Percentiles rank a stretch among this genome's conserved stretches.
These are phyloP conservation scores for Phalaenopsis equestris DNA, from an alignment of 106 monocot species.

Conservation along the genomic window DNA sequence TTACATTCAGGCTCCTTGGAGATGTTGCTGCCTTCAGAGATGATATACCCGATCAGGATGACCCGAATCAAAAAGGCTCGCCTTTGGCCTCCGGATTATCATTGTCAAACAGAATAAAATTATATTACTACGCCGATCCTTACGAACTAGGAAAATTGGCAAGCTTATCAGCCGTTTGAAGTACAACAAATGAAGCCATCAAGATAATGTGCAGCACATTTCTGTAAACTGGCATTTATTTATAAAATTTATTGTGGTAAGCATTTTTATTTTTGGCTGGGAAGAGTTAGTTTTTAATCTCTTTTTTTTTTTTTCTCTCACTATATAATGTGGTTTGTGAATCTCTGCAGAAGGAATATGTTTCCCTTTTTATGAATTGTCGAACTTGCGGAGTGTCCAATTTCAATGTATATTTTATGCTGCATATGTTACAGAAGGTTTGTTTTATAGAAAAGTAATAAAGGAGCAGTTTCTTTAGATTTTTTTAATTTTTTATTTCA, in stretches of 20 bases:
- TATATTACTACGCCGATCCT: constrained; percentile 83
- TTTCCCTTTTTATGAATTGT: not conserved
- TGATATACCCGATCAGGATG: constrained; percentile 66
- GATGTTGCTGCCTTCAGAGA: constrained; percentile 75
- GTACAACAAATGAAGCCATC: not conserved
- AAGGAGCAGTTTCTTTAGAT: not conserved
- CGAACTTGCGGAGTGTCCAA: not conserved
- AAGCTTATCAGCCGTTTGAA: constrained; percentile 47
- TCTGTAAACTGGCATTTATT: too few relatives aligned
- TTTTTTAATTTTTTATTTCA: not conserved
- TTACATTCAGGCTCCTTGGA: constrained; percentile 64
- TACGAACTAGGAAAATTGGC: constrained; percentile 78
- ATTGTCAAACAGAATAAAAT: constrained; percentile 74
- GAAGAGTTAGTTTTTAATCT: not conserved
- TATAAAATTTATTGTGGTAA: too few relatives aligned
- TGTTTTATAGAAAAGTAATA: not conserved
- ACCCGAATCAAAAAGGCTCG: constrained; percentile 32
- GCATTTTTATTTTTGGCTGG: too few relatives aligned
- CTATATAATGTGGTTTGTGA: not conserved
- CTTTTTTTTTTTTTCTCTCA: not conserved
- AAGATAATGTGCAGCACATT: too few relatives aligned
- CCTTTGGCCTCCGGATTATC: constrained; percentile 70
- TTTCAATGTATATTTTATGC: not conserved
- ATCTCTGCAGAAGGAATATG: not conserved
- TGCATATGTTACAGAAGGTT: not conserved